Conservation (phyloP, 768 basidiomycete genomes). For the Podaxis sp. region DNA sequence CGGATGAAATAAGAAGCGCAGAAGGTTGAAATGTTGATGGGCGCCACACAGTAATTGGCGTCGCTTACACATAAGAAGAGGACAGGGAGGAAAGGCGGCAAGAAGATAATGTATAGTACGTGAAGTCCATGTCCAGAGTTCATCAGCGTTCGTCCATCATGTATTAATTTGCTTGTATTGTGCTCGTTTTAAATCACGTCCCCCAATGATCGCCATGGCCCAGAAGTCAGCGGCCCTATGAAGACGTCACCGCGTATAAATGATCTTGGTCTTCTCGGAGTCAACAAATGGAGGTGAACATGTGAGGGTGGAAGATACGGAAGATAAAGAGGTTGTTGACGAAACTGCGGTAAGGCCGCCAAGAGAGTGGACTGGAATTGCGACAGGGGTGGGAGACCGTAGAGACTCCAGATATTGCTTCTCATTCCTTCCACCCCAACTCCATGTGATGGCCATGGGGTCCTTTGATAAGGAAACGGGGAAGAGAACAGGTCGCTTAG, state of each 20-base stretch:
- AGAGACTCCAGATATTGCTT: constrained; percentile 17
- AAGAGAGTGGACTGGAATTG: constrained; percentile 12
- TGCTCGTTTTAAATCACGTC: not conserved
- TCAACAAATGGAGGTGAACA: constrained; percentile 20
- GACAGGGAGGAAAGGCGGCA: not conserved
- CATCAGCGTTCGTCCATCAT: not conserved
- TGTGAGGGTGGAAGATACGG: constrained; percentile 21
- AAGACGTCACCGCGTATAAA: constrained; percentile 9
- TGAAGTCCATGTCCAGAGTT: not conserved
- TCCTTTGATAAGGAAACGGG: constrained; percentile 12
- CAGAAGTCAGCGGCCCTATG: not conserved
- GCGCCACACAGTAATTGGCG: not conserved
- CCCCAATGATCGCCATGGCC: not conserved
- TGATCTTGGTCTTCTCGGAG: constrained; percentile 16
- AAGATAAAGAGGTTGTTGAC: constrained; percentile 28
- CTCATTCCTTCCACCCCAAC: constrained; percentile 20
- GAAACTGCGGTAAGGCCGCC: constrained; percentile 23
- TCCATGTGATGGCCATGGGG: constrained; percentile 13
- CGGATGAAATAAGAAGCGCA: not conserved
- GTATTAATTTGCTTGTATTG: not conserved
- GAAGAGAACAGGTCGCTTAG: constrained; percentile 18
- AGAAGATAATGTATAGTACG: not conserved
- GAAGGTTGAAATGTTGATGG: not conserved
- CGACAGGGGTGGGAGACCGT: constrained; percentile 16
- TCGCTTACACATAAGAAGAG: not conserved